These are phyloP conservation scores for Luffa acutangula DNA, from an alignment of 306 rosid species.

Conservation along the genomic window DNA sequence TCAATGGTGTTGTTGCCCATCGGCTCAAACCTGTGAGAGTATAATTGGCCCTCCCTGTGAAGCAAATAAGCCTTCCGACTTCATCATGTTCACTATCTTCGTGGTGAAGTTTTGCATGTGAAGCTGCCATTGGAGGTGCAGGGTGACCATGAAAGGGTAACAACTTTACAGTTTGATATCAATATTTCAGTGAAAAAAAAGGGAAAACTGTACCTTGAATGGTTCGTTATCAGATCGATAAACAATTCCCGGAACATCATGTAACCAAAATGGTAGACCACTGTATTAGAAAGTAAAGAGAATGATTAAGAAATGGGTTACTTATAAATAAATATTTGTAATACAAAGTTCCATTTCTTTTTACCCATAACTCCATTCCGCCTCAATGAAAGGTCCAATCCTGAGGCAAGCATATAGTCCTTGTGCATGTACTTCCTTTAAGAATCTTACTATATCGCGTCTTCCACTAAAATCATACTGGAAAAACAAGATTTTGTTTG, in stretches of 20 bases:
- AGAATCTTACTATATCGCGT: conserved; percentile 48
- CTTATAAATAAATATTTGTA: background rate
- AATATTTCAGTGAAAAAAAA: background rate
- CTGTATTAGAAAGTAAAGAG: conserved; percentile 23
- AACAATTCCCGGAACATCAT: conserved; percentile 53
- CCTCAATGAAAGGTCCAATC: conserved; percentile 84
- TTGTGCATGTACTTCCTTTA: conserved; percentile 64
- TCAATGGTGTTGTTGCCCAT: background rate
- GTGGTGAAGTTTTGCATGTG: conserved; percentile 63
- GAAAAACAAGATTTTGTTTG: background rate
- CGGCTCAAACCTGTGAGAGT: conserved; percentile 59
- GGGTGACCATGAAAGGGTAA: background rate
- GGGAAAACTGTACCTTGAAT: conserved; percentile 43
- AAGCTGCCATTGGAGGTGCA: conserved; percentile 27
- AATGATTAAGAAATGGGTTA: background rate
- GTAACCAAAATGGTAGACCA: conserved; percentile 80
- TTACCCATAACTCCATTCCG: conserved; percentile 81
- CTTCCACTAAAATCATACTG: conserved; percentile 71
- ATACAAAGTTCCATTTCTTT: background rate
- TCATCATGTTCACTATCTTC: conserved; percentile 63
- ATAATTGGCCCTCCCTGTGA: conserved; percentile 92
- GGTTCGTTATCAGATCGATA: conserved; percentile 66
- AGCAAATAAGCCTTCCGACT: conserved; percentile 59
- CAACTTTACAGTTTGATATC: background rate
- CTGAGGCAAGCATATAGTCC: conserved; percentile 66